phyloP scores from a whole-genome alignment of 225 moss, liverwort and hornwort species.

The Asterella californica region DNA sequence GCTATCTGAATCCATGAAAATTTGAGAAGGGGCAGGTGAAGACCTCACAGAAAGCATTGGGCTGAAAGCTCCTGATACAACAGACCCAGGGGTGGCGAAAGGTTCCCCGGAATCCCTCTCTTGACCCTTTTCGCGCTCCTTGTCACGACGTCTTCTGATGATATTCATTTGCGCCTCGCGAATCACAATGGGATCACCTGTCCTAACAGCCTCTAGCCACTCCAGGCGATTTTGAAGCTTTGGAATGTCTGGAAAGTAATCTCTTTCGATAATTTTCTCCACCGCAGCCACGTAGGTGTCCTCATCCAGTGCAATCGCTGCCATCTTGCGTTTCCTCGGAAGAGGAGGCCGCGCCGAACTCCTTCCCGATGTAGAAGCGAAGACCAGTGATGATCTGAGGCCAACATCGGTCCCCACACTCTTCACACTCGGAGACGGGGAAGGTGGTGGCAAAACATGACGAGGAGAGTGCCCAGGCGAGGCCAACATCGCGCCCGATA shows the following conservation, averaged over 20 bases:
- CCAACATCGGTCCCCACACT: conserved; percentile 47
- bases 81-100: conserved; percentile 62
- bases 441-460: conserved; percentile 54
- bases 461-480: conserved; percentile 92
- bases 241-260: conserved; percentile 97
- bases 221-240: conserved; percentile 92
- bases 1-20: conserved; percentile 30
- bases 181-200: conserved; percentile 78
- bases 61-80: conserved; percentile 68
- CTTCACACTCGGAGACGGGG: conserved; percentile 62
- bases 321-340: conserved; percentile 57
- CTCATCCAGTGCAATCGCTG: conserved; percentile 67
- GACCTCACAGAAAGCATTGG: conserved; percentile 61
- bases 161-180: conserved; percentile 93
- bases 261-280: conserved; percentile 94
- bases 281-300: conserved; percentile 94
- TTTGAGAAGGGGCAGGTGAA: conserved; percentile 65
- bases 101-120: conserved; percentile 62
- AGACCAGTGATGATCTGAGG: conserved; percentile 44
- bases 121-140: conserved; percentile 59
- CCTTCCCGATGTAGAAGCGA: conserved; percentile 52
- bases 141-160: conserved; percentile 68
- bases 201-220: conserved; percentile 93
- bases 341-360: conserved; percentile 38
- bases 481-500: conserved; percentile 63